A percentile compares a stretch with the other conserved stretches of the same genome.
Evolutionary conservation across 139 green algal genomes (phyloP).

Genomic region (Monoraphidium neglectum): DNA sequence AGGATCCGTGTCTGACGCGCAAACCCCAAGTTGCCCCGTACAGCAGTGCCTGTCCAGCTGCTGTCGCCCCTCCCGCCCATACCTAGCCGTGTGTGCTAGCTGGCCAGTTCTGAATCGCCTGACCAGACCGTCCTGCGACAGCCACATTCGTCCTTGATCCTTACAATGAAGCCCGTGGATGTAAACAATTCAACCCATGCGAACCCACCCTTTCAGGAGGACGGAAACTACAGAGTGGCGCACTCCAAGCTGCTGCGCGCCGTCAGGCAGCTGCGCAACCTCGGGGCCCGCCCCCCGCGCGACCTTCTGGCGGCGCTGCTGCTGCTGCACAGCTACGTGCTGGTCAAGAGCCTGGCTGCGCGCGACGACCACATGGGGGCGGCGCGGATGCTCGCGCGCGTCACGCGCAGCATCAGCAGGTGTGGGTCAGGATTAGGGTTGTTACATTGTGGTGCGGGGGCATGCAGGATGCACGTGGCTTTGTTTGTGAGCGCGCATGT

Average conservation of each 20-base stretch:
- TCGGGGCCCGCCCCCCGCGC: conserved; percentile 33
- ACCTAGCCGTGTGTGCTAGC: no score
- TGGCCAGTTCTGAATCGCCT: no score
- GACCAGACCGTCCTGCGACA: no score
- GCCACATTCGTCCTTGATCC: no score
- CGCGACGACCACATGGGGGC: conserved; percentile 65
- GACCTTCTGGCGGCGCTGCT: conserved; percentile 61
- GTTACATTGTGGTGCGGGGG: no score
- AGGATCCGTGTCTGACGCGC: no score
- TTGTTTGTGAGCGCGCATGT: no score
- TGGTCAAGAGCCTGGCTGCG: conserved; percentile 77
- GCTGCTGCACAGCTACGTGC: conserved; percentile 74
- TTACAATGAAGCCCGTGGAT: background rate
- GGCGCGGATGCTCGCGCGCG: conserved; percentile 78
- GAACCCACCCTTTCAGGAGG: conserved; percentile 51
- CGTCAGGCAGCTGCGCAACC: conserved; percentile 52
- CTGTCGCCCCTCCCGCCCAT: no score
- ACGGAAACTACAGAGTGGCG: conserved; percentile 83
- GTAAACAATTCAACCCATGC: background rate
- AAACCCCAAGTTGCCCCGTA: no score
- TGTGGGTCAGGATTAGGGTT: background rate
- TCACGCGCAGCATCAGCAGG: conserved; percentile 55
- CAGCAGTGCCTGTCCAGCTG: no score
- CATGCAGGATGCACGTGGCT: no score
- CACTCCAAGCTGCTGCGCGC: conserved; percentile 74